These are phyloP conservation scores for Penicillium atrosanguineum DNA, from an alignment of 495 filamentous ascomycete genomes.

Conservation along the genomic window DNA sequence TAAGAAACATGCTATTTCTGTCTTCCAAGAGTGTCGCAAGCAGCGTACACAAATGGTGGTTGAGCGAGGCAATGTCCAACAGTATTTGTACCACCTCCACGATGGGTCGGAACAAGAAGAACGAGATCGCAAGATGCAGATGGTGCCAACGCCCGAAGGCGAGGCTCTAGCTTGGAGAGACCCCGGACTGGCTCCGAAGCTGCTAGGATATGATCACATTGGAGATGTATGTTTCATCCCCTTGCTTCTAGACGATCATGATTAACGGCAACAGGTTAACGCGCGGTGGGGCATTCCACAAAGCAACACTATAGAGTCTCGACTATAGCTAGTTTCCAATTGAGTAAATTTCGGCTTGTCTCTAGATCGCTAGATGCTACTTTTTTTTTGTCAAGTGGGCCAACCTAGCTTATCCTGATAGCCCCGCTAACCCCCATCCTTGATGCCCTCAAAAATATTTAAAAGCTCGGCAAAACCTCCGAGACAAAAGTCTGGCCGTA, in stretches of 20 bases:
- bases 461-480: slow-evolving; percentile 34
- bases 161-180: slow-evolving; percentile 49
- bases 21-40: slow-evolving; percentile 46
- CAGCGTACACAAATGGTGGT: slow-evolving; percentile 46
- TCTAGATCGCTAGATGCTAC: background rate
- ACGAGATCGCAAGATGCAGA: slow-evolving; percentile 43
- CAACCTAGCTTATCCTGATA: background rate
- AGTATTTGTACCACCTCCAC: slow-evolving; percentile 50
- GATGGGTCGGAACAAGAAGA: slow-evolving; percentile 49
- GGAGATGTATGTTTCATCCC: slow-evolving; percentile 29
- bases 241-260: background rate
- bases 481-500: slow-evolving; percentile 12
- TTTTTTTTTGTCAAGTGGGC: background rate
- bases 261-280: slow-evolving; percentile 12
- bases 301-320: slow-evolving; percentile 11
- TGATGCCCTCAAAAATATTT: slow-evolving; percentile 5
- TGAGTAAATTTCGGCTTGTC: background rate
- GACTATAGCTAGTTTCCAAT: slow-evolving; percentile 12
- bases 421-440: slow-evolving; percentile 1
- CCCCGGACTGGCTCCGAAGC: slow-evolving; percentile 39
- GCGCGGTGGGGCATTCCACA: slow-evolving; percentile 8
- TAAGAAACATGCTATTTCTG: slow-evolving; percentile 39
- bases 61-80: slow-evolving; percentile 44
- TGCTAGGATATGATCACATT: slow-evolving; percentile 45
- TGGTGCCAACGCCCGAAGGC: slow-evolving; percentile 42